Base-by-base conservation (phyloP, 2,329 filamentous ascomycete species). In the Penicillium sp. region DNA sequence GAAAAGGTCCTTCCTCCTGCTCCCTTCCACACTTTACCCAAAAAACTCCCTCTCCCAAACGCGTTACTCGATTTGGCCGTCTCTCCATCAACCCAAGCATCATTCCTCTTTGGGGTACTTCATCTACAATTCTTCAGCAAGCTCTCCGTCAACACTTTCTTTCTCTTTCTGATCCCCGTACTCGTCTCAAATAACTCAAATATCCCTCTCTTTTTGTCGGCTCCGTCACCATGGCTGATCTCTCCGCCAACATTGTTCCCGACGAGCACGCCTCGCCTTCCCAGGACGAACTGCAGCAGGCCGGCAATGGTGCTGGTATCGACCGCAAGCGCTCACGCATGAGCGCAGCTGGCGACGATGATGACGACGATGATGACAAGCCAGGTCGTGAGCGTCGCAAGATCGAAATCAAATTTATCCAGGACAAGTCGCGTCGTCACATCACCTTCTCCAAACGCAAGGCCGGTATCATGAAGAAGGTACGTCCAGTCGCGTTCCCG, bases 341-440 rank as follows among this genome's bases (percentile, higher is more conserved):
- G 62, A 87, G 78, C 68, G 79, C 88, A 66, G 83, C 86, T 53
- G 86, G 87, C 68, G 93, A 97, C 73, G 94, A 97, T 72, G 94
- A 97, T 65, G 93, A 97, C 64, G 94, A 97, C 63, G 92, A 97
- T 66, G 92, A 96, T 67, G 93, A 97, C 76, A 97, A 97, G 85
- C 91, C 91, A 62, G 91, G 91, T 71, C 92, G 94, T 77, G 94
- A 97, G 84, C 88, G 94, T 73, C 87, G 94, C 79, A 99, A 99
- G 88, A 99, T 99, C 70, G 94, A 99, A 79, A 99, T 99, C 81
- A 99, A 99, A 84, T 99, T 99, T 80, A 99, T 99, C 77, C 93
- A 92, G 77, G 94, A 99, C 79, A 99, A 99, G 82, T 97, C 93
- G 79, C 91, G 94, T 79, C 89, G 94, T 62, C 94, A 99, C 81